phyloP scores from a whole-genome alignment of 768 basidiomycete species.

The Pleurotus tuoliensis region DNA sequence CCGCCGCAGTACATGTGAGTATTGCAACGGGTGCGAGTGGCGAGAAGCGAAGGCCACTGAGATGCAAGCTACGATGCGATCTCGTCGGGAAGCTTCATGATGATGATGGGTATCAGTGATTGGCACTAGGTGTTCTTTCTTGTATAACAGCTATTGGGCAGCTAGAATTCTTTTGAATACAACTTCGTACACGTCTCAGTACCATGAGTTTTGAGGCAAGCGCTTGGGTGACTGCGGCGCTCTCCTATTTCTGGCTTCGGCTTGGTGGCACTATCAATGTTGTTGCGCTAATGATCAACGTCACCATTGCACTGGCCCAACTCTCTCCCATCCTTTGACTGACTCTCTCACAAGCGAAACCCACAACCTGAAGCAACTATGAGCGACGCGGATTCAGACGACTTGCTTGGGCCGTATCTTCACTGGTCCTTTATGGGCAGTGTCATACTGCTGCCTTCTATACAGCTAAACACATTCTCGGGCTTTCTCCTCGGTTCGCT shows the following conservation, averaged over 20 bases:
- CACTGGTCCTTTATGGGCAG: slow-evolving; percentile 39
- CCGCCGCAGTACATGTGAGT: slow-evolving; percentile 62
- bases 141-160: no score
- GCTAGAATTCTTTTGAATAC: no score
- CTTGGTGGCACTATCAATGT: background rate
- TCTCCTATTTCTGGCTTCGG: background rate
- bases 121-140: no score
- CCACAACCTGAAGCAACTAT: background rate
- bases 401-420: slow-evolving; percentile 18
- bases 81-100: no score
- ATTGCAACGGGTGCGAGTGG: slow-evolving; percentile 78
- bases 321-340: background rate
- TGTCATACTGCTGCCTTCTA: slow-evolving; percentile 34
- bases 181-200: no score
- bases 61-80: background rate
- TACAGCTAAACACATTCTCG: slow-evolving; percentile 42
- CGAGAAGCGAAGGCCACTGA: slow-evolving; percentile 52
- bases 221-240: no score
- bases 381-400: slow-evolving; percentile 1
- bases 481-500: slow-evolving; percentile 45
- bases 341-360: background rate
- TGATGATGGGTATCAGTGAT: no score
- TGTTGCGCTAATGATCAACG: background rate
- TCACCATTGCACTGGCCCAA: background rate
- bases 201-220: no score